Percentiles rank a stretch among this genome's conserved stretches.
Conservation (phyloP, 169 alveolate genomes). For the Toxoplasma gondii region DNA sequence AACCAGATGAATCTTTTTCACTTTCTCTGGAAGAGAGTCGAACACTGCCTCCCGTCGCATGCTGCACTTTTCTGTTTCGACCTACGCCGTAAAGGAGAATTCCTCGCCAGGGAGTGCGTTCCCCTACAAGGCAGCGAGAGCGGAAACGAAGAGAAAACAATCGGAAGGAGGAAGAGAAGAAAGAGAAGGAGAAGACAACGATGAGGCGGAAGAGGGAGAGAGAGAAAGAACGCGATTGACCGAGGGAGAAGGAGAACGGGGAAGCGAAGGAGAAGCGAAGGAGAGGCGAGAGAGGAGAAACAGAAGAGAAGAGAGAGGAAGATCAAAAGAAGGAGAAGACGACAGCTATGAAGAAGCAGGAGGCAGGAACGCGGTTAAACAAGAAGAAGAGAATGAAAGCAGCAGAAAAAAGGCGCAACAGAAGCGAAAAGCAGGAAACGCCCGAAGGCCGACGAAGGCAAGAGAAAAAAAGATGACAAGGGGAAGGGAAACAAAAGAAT, state of each 20-base stretch:
- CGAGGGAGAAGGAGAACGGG: background rate
- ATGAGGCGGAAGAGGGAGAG: background rate
- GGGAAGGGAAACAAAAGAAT: background rate
- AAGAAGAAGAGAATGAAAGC: too few species aligned
- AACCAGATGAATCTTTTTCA: too few species aligned
- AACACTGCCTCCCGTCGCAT: too few species aligned
- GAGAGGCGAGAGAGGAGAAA: too few species aligned
- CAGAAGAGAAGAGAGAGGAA: too few species aligned
- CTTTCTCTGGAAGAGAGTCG: too few species aligned
- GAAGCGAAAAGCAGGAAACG: too few species aligned
- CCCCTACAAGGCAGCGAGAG: conserved; percentile 48
- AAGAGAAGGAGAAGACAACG: background rate
- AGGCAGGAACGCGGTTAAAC: too few species aligned
- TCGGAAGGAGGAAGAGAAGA: background rate
- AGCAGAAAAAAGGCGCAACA: too few species aligned
- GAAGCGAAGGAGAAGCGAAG: too few species aligned
- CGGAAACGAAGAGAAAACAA: background rate
- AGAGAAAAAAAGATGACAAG: background rate
- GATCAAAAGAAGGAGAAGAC: too few species aligned
- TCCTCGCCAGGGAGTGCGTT: conserved; percentile 77
- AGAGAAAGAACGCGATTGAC: background rate
- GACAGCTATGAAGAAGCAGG: too few species aligned
- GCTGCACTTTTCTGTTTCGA: background rate
- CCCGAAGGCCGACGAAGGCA: background rate
- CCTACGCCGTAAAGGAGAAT: conserved; percentile 75